Evolutionary conservation across 2,329 filamentous ascomycete genomes (phyloP), one percentile per base, ranked within the genome.

Genomic region (Alternaria metachromatica): DNA sequence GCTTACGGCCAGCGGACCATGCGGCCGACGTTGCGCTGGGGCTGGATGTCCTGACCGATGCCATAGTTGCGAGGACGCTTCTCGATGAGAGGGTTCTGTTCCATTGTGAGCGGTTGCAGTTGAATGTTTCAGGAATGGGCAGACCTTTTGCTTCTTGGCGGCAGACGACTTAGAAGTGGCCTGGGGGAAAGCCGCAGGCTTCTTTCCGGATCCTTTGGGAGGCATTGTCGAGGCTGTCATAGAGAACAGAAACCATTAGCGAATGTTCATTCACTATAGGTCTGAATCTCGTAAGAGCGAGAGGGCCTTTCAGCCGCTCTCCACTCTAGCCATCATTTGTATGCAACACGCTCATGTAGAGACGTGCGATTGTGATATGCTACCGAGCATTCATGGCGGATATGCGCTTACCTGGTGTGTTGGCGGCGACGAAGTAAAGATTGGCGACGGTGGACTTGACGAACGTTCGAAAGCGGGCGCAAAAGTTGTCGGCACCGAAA

Each of bases 191-290:
- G 96, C 96, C 87, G 96, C 94, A 88, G 80, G 96, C 96, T 86
- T 93, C 91, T 89, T 97, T 98, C 92, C 98, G 88, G 51, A 57
- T 62, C 94, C 94, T 88, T 98, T 99, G 83, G 95, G 80, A 73
- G 79, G 72, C 78, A 80, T 80, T 66, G 73, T 76, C 69, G 92
- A 92, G 96, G 93, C 96, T 98, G 88, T 98, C 94, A 98, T 98
- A 96, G 95, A 98, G 95, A 93, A 96, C 94, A 96, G 92, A 97
- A 93, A 90, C 93, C 87, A 93, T 97, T 92, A 97, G 94, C 91
- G 83, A 85, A 87, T 85, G 76, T 90, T 88, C 90, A 90, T 87
- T 87, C 57, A 60, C 53, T 56, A 89, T 85, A 86, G 73, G 71
- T 75, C 72, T 76, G 72, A 69, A 66, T 74, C 77, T 79, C 77